phyloP scores from a whole-genome alignment of 2,329 filamentous ascomycete genomes.

The Penicillium sp. region DNA sequence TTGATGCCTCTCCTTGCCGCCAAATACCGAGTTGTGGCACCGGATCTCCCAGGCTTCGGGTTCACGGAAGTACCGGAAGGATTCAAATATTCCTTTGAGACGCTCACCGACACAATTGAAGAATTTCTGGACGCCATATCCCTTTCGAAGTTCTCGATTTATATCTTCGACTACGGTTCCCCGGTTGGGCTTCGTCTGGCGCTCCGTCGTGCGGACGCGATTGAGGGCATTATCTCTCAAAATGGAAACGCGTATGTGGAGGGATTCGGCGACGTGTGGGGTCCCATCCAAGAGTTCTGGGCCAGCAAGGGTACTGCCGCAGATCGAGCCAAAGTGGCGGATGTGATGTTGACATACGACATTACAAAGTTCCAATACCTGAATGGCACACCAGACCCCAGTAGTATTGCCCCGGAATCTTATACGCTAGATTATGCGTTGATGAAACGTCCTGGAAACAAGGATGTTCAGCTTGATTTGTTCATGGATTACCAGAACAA shows the following conservation, averaged over 20 bases:
- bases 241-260: constrained; percentile 66
- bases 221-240: constrained; percentile 60
- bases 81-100: constrained; percentile 60
- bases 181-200: constrained; percentile 60
- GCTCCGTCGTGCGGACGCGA: constrained; percentile 50
- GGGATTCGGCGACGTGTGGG: constrained; percentile 59
- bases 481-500: constrained; percentile 63
- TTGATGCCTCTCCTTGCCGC: constrained; percentile 50
- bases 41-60: constrained; percentile 64
- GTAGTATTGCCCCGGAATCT: constrained; percentile 49
- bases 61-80: constrained; percentile 55
- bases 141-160: constrained; percentile 57
- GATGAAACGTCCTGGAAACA: constrained; percentile 54
- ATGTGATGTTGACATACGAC: constrained; percentile 43
- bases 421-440: constrained; percentile 58
- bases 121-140: constrained; percentile 55
- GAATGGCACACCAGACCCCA: constrained; percentile 43
- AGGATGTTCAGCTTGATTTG: constrained; percentile 60
- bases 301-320: constrained; percentile 37
- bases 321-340: constrained; percentile 43
- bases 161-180: constrained; percentile 67
- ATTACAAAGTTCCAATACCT: constrained; percentile 53
- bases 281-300: constrained; percentile 54
- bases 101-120: constrained; percentile 52
- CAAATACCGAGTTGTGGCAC: constrained; percentile 55